Conservation (phyloP, 192 early-diverging fungal genomes). For the Mortierella hygrophila region DNA sequence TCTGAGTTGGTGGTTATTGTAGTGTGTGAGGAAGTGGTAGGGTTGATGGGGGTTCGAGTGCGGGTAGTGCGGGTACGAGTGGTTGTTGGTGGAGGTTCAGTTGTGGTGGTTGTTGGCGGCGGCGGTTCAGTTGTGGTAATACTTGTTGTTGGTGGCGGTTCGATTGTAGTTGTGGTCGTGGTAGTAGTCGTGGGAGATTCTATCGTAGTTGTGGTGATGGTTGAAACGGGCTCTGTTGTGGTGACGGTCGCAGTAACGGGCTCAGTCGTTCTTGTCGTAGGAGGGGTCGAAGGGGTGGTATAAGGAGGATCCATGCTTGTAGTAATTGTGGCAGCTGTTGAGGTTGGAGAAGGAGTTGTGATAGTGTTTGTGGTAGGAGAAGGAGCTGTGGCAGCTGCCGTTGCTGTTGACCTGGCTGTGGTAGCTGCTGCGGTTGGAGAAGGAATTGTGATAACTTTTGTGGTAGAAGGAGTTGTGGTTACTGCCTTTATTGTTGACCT, state of each 20-base stretch:
- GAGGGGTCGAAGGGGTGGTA: not conserved
- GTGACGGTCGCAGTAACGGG: not conserved
- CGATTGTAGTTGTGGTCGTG: slow-evolving; percentile 4
- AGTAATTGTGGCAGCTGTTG: not conserved
- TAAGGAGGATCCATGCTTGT: not conserved
- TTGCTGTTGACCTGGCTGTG: no score
- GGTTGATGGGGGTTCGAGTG: not conserved
- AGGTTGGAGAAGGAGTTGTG: not conserved
- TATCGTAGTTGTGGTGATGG: slow-evolving; percentile 7
- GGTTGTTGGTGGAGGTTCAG: not conserved
- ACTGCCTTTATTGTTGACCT: not conserved
- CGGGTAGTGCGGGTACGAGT: not conserved
- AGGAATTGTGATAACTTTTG: no score
- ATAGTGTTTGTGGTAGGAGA: not conserved
- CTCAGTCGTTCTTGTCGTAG: not conserved
- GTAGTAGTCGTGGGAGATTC: not conserved
- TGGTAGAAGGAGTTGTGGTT: no score
- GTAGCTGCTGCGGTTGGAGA: no score
- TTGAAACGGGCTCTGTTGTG: not conserved
- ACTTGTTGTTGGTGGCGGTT: not conserved
- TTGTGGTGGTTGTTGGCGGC: slow-evolving; percentile 5
- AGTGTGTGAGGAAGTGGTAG: not conserved
- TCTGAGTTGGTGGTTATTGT: not conserved
- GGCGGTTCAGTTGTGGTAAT: not conserved
- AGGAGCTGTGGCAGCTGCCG: no score